Percentiles rank a stretch among this genome's conserved stretches.
phyloP scores from a whole-genome alignment of 2,329 filamentous ascomycete genomes.

The Aspergillus persii region DNA sequence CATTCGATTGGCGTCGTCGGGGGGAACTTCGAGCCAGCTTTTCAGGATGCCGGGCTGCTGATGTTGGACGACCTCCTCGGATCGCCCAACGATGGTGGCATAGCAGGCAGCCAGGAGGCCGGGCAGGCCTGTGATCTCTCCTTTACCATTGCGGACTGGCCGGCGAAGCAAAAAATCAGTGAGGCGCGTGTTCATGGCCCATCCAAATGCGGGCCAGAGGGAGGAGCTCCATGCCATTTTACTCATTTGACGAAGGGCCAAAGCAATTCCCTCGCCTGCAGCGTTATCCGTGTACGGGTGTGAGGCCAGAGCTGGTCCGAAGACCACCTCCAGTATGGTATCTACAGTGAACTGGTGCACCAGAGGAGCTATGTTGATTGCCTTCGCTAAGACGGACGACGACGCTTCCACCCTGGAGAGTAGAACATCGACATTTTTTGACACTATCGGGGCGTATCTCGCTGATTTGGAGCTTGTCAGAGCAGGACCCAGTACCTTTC shows the following conservation, averaged over 20 bases:
- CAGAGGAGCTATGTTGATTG: conserved; percentile 13
- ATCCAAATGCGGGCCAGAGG: conserved; percentile 14
- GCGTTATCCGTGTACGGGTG: conserved; percentile 14
- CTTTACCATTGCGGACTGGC: not conserved
- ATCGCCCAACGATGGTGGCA: not conserved
- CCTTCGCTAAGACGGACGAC: not conserved
- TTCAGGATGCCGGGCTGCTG: conserved; percentile 16
- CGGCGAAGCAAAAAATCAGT: not conserved
- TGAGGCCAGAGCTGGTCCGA: conserved; percentile 9
- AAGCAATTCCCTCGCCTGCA: conserved; percentile 3
- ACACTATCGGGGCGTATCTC: not conserved
- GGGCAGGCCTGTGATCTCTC: not conserved
- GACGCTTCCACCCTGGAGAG: not conserved
- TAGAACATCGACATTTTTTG: not conserved
- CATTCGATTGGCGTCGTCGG: conserved; percentile 14
- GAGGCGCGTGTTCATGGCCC: conserved; percentile 16
- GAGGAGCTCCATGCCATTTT: conserved; percentile 18
- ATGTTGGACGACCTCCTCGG: not conserved
- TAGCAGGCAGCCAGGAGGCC: not conserved
- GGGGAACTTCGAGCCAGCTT: conserved; percentile 14
- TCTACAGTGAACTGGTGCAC: conserved; percentile 16
- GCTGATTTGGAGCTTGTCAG: not conserved
- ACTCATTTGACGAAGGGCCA: conserved; percentile 7
- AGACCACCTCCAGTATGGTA: conserved; percentile 17
- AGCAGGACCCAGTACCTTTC: not conserved